Conservation (phyloP, 2,329 filamentous ascomycete species). For the Mycosphaerelloides madeirae region DNA sequence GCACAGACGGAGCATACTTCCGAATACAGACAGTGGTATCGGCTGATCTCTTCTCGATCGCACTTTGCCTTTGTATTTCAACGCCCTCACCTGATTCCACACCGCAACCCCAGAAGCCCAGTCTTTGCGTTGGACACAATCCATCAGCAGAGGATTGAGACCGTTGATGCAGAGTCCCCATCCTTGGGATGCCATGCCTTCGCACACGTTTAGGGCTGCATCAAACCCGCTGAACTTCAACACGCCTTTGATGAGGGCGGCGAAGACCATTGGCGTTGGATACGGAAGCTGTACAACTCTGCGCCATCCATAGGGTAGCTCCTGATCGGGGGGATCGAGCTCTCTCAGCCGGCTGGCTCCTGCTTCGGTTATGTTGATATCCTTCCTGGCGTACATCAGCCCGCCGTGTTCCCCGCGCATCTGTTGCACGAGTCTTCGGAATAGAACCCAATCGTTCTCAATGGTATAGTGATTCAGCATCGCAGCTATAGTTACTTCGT, state of each 20-base stretch:
- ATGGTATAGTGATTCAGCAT: conserved; percentile 39
- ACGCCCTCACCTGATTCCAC: conserved; percentile 39
- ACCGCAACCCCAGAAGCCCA: conserved; percentile 35
- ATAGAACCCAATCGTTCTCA: conserved; percentile 30
- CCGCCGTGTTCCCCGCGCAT: conserved; percentile 40
- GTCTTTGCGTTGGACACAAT: conserved; percentile 38
- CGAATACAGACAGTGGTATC: conserved; percentile 17
- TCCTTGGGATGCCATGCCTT: conserved; percentile 40
- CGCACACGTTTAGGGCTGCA: conserved; percentile 39
- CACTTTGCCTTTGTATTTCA: conserved; percentile 14
- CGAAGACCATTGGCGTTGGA: conserved; percentile 43
- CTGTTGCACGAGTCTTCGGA: conserved; percentile 36
- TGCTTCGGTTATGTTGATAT: conserved; percentile 32
- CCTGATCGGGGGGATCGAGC: not conserved
- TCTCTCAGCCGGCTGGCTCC: conserved; percentile 10
- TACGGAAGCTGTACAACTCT: conserved; percentile 41
- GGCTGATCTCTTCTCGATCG: conserved; percentile 10
- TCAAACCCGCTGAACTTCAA: conserved; percentile 44
- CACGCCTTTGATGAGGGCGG: conserved; percentile 38
- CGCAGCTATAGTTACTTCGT: conserved; percentile 41
- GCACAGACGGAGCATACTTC: conserved; percentile 25
- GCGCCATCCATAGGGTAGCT: not conserved
- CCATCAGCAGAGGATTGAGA: conserved; percentile 37
- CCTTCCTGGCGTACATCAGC: conserved; percentile 39
- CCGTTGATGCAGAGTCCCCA: conserved; percentile 42